Evolutionary conservation across 2,329 filamentous ascomycete genomes (phyloP).

Genomic region (Rhinocladiella mackenziei): DNA sequence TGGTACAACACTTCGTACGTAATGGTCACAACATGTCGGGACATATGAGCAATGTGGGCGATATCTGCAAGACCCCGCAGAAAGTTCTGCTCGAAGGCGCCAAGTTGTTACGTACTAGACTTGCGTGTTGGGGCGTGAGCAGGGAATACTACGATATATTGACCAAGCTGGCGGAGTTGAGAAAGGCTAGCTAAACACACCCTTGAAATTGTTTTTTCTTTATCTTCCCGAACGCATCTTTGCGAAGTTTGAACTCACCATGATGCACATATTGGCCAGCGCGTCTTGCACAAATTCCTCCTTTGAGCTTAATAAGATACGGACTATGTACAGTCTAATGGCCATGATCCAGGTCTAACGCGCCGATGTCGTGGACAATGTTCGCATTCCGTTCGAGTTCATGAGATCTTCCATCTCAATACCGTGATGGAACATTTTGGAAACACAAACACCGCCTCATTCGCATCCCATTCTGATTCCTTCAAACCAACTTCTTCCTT

Average conservation of each 20-base stretch:
- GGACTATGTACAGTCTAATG: no score
- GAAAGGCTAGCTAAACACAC: slow-evolving; percentile 18
- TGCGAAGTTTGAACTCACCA: not conserved
- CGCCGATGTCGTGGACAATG: no score
- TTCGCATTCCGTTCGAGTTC: not conserved
- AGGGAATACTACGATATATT: slow-evolving; percentile 35
- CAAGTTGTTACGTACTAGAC: slow-evolving; percentile 21
- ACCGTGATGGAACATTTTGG: slow-evolving; percentile 67
- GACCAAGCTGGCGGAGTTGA: slow-evolving; percentile 33
- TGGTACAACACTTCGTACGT: slow-evolving; percentile 55
- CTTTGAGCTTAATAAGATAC: no score
- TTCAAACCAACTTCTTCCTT: slow-evolving; percentile 59
- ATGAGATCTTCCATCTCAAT: slow-evolving; percentile 51
- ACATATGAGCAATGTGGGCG: slow-evolving; percentile 51
- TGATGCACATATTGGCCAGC: no score
- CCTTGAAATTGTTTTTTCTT: not conserved
- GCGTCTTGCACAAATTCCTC: no score
- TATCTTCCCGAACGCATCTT: no score
- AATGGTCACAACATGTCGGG: slow-evolving; percentile 49
- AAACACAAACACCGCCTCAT: slow-evolving; percentile 60
- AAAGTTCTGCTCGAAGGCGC: slow-evolving; percentile 27
- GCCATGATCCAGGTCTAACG: no score
- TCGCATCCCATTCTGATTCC: slow-evolving; percentile 59
- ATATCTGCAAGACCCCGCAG: slow-evolving; percentile 32
- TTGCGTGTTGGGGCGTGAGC: slow-evolving; percentile 37